A percentile compares a stretch with the other conserved stretches of the same genome.
phyloP scores from a whole-genome alignment of 1,284 basidiomycete species.

The Pseudozyma flocculosa region DNA sequence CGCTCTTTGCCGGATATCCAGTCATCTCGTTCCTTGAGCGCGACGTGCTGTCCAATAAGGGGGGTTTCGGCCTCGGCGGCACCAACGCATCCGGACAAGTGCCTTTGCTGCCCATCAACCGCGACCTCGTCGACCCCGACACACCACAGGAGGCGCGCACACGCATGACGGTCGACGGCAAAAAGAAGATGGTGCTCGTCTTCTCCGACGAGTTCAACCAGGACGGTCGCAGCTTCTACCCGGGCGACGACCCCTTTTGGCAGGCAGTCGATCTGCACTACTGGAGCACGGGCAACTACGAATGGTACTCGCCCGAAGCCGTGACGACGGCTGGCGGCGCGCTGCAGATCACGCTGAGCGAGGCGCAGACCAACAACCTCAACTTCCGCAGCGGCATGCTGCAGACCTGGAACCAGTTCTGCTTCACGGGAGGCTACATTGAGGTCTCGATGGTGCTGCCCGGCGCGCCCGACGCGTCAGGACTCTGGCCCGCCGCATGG shows the following conservation, averaged over 20 bases:
- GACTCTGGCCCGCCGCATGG: conserved; percentile 53
- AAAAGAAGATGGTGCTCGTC: conserved; percentile 40
- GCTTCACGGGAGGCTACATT: conserved; percentile 56
- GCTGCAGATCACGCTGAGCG: conserved; percentile 38
- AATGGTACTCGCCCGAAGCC: conserved; percentile 52
- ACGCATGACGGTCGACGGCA: conserved; percentile 19
- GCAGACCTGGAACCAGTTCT: conserved; percentile 56
- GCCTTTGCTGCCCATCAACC: conserved; percentile 18
- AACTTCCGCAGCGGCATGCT: conserved; percentile 53
- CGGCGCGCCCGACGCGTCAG: conserved; percentile 31
- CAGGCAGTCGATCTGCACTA: conserved; percentile 48
- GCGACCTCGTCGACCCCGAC: conserved; percentile 42
- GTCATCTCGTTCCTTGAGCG: conserved; percentile 21
- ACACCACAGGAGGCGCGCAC: conserved; percentile 30
- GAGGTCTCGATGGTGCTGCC: conserved; percentile 50
- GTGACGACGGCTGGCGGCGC: conserved; percentile 43
- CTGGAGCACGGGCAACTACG: conserved; percentile 44
- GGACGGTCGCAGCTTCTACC: conserved; percentile 48
- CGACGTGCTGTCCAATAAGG: conserved; percentile 6
- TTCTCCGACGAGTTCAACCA: conserved; percentile 54
- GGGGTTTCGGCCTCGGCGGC: conserved; percentile 30
- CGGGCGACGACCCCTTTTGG: conserved; percentile 58
- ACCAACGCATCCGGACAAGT: conserved; percentile 34
- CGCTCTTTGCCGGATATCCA: conserved; percentile 40
- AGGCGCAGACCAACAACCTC: conserved; percentile 58